These are phyloP conservation scores for Colletotrichum sidae DNA, from an alignment of 2,329 filamentous ascomycete species.

Conservation along the genomic window DNA sequence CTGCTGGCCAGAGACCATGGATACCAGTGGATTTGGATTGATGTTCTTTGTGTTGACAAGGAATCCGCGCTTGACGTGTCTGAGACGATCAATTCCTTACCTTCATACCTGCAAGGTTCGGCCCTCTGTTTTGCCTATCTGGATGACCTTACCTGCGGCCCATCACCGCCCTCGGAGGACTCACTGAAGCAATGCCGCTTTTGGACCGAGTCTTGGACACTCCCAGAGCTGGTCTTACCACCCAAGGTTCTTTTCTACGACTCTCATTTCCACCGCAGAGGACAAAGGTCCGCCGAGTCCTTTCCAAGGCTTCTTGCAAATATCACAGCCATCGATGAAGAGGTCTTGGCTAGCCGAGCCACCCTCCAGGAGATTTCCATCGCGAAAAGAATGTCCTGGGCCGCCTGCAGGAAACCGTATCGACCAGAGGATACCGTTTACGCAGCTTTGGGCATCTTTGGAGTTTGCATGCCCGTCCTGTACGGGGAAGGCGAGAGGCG, in stretches of 20 bases:
- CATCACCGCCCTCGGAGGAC: not conserved
- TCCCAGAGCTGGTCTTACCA: slow-evolving; percentile 7
- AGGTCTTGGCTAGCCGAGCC: not conserved
- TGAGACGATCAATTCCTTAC: slow-evolving; percentile 2
- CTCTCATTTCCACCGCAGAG: slow-evolving; percentile 1
- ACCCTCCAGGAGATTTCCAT: not conserved
- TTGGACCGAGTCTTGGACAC: slow-evolving; percentile 18
- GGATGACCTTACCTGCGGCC: not conserved
- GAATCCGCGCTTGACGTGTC: not conserved
- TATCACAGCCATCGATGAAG: slow-evolving; percentile 9
- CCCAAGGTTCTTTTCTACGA: slow-evolving; percentile 13
- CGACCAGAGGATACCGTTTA: slow-evolving; percentile 9
- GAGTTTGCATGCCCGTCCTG: slow-evolving; percentile 6
- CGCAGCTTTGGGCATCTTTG: slow-evolving; percentile 10
- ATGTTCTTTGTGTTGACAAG: too few relatives aligned
- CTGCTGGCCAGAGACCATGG: too few relatives aligned
- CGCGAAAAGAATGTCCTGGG: slow-evolving; percentile 18
- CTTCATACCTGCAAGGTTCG: not conserved
- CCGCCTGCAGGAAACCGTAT: not conserved
- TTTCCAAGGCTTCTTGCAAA: not conserved
- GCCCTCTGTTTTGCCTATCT: slow-evolving; percentile 13
- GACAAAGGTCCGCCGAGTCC: not conserved
- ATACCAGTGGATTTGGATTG: too few relatives aligned
- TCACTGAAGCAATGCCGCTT: not conserved
- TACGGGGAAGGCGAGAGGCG: slow-evolving; percentile 13